Evolutionary conservation across 1,284 basidiomycete genomes (phyloP), one percentile per base, ranked within the genome.

Genomic region (Puccinia hordei): DNA sequence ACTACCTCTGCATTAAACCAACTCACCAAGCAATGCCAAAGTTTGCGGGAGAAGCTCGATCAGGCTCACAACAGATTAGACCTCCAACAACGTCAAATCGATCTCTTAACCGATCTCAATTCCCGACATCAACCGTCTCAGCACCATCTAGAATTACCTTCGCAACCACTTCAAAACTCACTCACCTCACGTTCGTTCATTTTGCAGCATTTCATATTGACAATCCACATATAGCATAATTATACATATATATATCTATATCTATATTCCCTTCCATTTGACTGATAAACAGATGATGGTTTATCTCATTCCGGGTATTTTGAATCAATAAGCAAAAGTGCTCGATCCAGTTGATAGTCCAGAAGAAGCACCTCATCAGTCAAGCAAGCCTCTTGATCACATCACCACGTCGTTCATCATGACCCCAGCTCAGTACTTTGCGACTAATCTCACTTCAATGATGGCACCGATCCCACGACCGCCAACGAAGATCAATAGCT

Each of bases 1-100:
- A 27, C 81, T 83, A 81, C 84, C 84, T 81, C 86, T 86, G 69
- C 83, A 85, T 74, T 84, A 86, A 83, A 83, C 85, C 72, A 68
- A 74, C 27, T 81, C 79, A 61, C 72, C 77, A 22, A 61, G 30
- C 68, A 82, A 46, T 75, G 78, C 27, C 75, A 69, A 73, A 59
- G 41, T 49, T 68, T 75, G 55, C 46, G 27, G 38, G 53, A 75
- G 30, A 38, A 65, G 61, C 81, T 74, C 24, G 19, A 75, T 2
- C 55, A 75, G 24, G 73, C 73, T 49, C 41, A 75, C 41, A 46
- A 30, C 22, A 27, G 59, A 63, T 49, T 75, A n/a, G 73, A 75
- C 15, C 59, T 65, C 59, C 73, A 75, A 51, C 73, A 75, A 38
- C 73, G 73, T 44, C 73, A 75, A 33, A 75, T 75, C 41, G 59